A percentile compares a stretch with the other conserved stretches of the same genome.
These are phyloP conservation scores for Gentiana straminea DNA, from an alignment of 257 asterid species.

Conservation along the genomic window DNA sequence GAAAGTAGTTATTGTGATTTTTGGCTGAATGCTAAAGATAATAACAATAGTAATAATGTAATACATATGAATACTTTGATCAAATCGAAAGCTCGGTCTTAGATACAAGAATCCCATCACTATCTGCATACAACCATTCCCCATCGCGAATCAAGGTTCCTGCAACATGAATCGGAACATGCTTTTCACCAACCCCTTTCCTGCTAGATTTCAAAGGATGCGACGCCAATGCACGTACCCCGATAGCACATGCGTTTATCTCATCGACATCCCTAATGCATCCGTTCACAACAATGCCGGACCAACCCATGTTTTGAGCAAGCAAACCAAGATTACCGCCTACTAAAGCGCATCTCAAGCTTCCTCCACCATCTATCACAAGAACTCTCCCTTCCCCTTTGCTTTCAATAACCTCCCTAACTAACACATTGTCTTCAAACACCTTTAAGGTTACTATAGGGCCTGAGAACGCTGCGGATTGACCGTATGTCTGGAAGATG, in stretches of 20 bases:
- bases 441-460: slow-evolving; percentile 64
- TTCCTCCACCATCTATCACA: slow-evolving; percentile 81
- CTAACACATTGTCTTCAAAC: slow-evolving; percentile 73
- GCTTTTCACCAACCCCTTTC: slow-evolving; percentile 57
- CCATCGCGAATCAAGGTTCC: slow-evolving; percentile 57
- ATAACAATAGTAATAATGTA: no score
- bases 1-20: no score
- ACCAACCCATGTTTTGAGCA: slow-evolving; percentile 80
- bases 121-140: slow-evolving; percentile 90
- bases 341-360: slow-evolving; percentile 68
- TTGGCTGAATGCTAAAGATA: no score
- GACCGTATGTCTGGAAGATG: slow-evolving; percentile 65
- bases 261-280: slow-evolving; percentile 77
- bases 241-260: slow-evolving; percentile 73
- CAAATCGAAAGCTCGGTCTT: slow-evolving; percentile 59
- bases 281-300: slow-evolving; percentile 64
- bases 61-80: not conserved
- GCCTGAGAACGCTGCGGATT: slow-evolving; percentile 52
- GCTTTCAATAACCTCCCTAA: slow-evolving; percentile 64
- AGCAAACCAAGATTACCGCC: slow-evolving; percentile 73
- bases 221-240: slow-evolving; percentile 74
- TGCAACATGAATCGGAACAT: slow-evolving; percentile 34
- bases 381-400: slow-evolving; percentile 67
- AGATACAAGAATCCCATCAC: slow-evolving; percentile 73
- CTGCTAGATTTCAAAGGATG: slow-evolving; percentile 71